Evolutionary conservation across 2,329 filamentous ascomycete genomes (phyloP).

Genomic region (Aspergillus luchuensis): DNA sequence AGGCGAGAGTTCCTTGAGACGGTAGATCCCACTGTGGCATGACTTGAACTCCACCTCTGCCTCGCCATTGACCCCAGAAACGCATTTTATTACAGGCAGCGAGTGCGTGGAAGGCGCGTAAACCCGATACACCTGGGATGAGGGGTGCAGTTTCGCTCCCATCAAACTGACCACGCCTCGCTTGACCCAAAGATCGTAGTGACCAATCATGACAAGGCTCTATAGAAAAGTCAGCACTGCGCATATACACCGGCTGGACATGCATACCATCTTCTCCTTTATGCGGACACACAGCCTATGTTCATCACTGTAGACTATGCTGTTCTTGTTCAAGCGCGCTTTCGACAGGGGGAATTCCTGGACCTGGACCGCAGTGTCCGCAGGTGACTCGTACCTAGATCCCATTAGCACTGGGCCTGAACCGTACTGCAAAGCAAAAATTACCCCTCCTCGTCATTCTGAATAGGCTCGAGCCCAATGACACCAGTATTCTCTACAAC

Average conservation of each 20-base stretch:
- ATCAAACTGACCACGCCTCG: conserved; percentile 59
- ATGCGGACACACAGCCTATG: conserved; percentile 43
- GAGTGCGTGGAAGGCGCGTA: conserved; percentile 61
- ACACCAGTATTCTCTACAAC: conserved; percentile 25
- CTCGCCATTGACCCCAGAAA: conserved; percentile 43
- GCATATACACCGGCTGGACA: not conserved
- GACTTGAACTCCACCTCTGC: conserved; percentile 54
- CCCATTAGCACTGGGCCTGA: conserved; percentile 17
- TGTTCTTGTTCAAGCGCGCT: conserved; percentile 38
- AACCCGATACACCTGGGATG: conserved; percentile 48
- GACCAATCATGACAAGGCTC: conserved; percentile 52
- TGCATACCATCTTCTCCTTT: conserved; percentile 41
- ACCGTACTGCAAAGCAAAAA: not conserved
- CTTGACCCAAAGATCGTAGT: conserved; percentile 60
- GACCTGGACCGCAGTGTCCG: conserved; percentile 31
- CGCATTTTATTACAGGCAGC: conserved; percentile 54
- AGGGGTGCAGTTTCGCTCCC: conserved; percentile 58
- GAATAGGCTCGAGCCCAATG: conserved; percentile 26
- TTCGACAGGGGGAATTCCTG: conserved; percentile 46
- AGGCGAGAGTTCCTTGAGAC: conserved; percentile 52
- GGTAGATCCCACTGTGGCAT: conserved; percentile 46
- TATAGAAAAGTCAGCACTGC: conserved; percentile 27
- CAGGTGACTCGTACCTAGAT: conserved; percentile 35
- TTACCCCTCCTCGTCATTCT: conserved; percentile 32
- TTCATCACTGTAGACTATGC: conserved; percentile 42